Conservation (phyloP, 306 rosid genomes). For the Quercus dentata region DNA sequence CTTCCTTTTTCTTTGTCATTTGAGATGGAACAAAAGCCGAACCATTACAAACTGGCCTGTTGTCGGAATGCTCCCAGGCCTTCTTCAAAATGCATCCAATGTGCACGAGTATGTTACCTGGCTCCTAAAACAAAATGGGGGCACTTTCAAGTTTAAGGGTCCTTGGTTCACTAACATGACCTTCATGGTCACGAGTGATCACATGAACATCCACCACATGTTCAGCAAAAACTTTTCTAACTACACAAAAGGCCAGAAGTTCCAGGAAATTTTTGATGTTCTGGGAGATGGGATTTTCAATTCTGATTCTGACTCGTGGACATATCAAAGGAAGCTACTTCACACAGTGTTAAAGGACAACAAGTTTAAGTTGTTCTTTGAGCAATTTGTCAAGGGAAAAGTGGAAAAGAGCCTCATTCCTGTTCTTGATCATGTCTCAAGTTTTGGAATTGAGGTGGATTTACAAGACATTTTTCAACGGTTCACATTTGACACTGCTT, state of each 20-base stretch:
- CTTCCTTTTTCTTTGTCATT: background rate
- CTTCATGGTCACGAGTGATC: conserved; percentile 21
- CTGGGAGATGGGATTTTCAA: conserved; percentile 36
- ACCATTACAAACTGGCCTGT: conserved; percentile 26
- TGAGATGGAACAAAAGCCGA: conserved; percentile 2
- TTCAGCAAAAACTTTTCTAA: background rate
- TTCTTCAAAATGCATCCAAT: background rate
- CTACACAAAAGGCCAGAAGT: conserved; percentile 17
- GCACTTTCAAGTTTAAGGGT: conserved; percentile 22
- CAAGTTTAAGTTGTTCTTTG: conserved; percentile 2
- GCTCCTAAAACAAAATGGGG: background rate
- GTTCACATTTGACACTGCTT: conserved; percentile 15
- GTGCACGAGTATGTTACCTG: conserved; percentile 16
- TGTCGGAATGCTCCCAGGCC: conserved; percentile 38
- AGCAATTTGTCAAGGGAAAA: background rate
- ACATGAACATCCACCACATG: conserved; percentile 29
- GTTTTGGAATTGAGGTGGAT: conserved; percentile 9
- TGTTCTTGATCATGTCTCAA: conserved; percentile 2
- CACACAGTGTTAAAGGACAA: background rate
- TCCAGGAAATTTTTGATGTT: conserved; percentile 14
- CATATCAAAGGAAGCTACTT: conserved; percentile 11
- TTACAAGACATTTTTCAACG: conserved; percentile 25
- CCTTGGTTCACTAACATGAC: conserved; percentile 31
- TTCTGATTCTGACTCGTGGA: conserved; percentile 33
- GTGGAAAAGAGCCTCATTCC: conserved; percentile 22